Percentiles rank a stretch among this genome's conserved stretches.
These are phyloP conservation scores for Tulasnella sp. DNA, from an alignment of 768 basidiomycete genomes.

Conservation along the genomic window DNA sequence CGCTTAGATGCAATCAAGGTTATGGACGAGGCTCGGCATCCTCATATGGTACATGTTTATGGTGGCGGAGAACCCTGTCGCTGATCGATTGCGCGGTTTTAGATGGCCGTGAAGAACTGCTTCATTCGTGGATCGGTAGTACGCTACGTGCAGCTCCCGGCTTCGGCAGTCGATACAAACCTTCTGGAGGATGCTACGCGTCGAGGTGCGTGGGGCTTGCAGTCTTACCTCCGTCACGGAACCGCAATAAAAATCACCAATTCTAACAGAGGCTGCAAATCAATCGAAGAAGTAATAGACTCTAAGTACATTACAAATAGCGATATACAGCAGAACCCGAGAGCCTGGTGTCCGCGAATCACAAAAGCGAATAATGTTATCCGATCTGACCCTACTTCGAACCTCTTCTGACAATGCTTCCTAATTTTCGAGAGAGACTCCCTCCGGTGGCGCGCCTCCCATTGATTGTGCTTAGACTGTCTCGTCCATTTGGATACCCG, in stretches of 20 bases:
- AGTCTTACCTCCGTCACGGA: not conserved
- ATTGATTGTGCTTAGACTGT: not conserved
- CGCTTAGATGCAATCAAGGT: slow-evolving; percentile 91
- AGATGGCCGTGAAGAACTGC: slow-evolving; percentile 99
- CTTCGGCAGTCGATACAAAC: slow-evolving; percentile 91
- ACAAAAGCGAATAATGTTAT: slow-evolving; percentile 15
- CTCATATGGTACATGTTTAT: slow-evolving; percentile 74
- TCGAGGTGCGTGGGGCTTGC: slow-evolving; percentile 58
- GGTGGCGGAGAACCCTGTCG: not conserved
- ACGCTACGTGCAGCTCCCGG: slow-evolving; percentile 91
- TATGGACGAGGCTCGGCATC: slow-evolving; percentile 86
- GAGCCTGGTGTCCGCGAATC: not conserved
- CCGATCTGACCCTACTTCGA: not conserved
- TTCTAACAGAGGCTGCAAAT: slow-evolving; percentile 42
- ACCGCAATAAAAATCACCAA: slow-evolving; percentile 20
- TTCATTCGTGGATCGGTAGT: slow-evolving; percentile 99
- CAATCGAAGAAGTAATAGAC: slow-evolving; percentile 41
- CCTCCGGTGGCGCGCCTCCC: not conserved
- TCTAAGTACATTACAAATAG: slow-evolving; percentile 5
- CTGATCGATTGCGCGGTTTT: not conserved
- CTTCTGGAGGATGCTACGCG: slow-evolving; percentile 94
- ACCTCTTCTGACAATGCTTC: slow-evolving; percentile 17
- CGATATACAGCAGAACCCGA: slow-evolving; percentile 4
- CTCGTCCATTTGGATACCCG: not conserved
- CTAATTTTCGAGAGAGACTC: slow-evolving; percentile 12